phyloP scores from a whole-genome alignment of 2,329 filamentous ascomycete genomes.

The Pseudocercospora pini-densiflorae region DNA sequence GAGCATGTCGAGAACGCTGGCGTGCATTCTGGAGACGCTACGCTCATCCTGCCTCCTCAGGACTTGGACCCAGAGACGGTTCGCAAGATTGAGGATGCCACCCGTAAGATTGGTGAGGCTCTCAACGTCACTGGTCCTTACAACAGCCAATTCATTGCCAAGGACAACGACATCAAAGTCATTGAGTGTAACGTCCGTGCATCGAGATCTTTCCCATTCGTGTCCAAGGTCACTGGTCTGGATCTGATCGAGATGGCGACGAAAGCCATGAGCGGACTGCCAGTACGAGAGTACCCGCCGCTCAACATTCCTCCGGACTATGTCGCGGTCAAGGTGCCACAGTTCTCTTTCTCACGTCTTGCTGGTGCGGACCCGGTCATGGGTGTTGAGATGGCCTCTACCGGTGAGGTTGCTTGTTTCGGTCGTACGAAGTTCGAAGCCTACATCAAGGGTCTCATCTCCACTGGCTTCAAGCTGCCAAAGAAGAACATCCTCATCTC shows the following conservation, averaged over 20 bases:
- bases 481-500: conserved; percentile 95
- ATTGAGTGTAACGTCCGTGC: conserved; percentile 99
- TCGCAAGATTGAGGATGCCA: conserved; percentile 88
- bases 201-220: conserved; percentile 95
- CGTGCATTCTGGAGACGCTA: conserved; percentile 97
- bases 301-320: conserved; percentile 77
- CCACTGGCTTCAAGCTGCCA: conserved; percentile 94
- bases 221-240: conserved; percentile 97
- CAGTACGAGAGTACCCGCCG: conserved; percentile 80
- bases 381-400: conserved; percentile 99
- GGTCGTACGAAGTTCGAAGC: conserved; percentile 96
- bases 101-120: conserved; percentile 89
- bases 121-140: conserved; percentile 95
- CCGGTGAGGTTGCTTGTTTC: conserved; percentile 96
- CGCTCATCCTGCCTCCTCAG: conserved; percentile 90
- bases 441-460: conserved; percentile 93
- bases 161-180: conserved; percentile 99
- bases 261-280: conserved; percentile 88
- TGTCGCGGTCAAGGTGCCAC: conserved; percentile 96
- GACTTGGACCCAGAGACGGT: conserved; percentile 91
- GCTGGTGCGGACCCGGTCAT: conserved; percentile 95
- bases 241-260: conserved; percentile 99
- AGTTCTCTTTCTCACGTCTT: conserved; percentile 98
- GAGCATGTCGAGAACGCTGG: conserved; percentile 99
- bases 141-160: conserved; percentile 99